Percentiles rank a stretch among this genome's conserved stretches.
Conservation (phyloP, 257 asterid genomes). For the Catharanthus roseus region DNA sequence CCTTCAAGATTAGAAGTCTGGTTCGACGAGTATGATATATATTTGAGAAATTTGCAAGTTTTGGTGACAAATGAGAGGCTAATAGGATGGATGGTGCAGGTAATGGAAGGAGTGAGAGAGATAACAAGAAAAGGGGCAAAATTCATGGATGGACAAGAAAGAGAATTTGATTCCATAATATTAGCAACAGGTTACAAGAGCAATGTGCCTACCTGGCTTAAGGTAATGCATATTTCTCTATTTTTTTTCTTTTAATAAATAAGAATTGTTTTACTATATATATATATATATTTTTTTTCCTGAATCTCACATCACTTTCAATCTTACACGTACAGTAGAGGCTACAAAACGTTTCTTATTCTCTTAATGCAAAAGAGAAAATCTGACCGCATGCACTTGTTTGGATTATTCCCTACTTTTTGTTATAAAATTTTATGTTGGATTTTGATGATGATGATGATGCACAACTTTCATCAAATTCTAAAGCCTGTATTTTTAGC, state of each 20-base stretch:
- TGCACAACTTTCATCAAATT: conserved; percentile 48
- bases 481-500: conserved; percentile 19
- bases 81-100: conserved; percentile 30
- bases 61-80: background rate
- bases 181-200: conserved; percentile 95
- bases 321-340: conserved; percentile 60
- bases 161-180: conserved; percentile 69
- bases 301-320: conserved; percentile 59
- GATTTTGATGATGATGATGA: conserved; percentile 40
- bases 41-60: background rate
- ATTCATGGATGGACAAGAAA: conserved; percentile 74
- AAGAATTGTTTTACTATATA: no score
- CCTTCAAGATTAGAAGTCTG: no score
- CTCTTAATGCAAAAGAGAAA: conserved; percentile 48
- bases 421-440: conserved; percentile 27
- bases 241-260: no score
- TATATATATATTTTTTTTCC: conserved; percentile 8
- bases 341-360: conserved; percentile 57
- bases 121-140: conserved; percentile 71
- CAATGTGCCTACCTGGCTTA: conserved; percentile 88
- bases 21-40: no score
- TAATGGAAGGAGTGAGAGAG: conserved; percentile 64
- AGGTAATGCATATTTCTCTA: conserved; percentile 35
- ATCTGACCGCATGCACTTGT: conserved; percentile 77
- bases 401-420: conserved; percentile 44